Conservation (phyloP, 495 filamentous ascomycete species). For the Aspergillus heteromorphus region DNA sequence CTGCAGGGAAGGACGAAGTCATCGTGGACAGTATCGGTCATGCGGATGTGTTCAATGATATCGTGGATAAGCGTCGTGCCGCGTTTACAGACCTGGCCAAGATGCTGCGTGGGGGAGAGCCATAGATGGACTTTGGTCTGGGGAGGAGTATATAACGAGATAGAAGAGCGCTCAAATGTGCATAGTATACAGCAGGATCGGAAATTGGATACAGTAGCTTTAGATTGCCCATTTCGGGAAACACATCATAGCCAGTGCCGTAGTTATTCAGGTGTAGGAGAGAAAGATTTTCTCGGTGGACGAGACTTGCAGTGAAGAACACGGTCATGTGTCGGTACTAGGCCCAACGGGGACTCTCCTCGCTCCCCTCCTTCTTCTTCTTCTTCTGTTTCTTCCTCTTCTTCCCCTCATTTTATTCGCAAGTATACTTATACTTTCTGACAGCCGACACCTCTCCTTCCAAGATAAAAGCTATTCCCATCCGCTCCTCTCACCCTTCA, state of each 20-base stretch:
- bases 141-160: no score
- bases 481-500: no score
- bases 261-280: no score
- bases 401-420: no score
- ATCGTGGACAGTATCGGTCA: constrained; percentile 25
- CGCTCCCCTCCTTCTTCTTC: neutral
- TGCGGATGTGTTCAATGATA: constrained; percentile 25
- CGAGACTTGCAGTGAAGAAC: neutral
- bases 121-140: neutral
- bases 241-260: no score
- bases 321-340: neutral
- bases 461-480: no score
- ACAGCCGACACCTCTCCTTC: neutral
- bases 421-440: no score
- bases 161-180: no score
- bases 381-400: neutral
- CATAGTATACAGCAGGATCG: no score
- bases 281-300: neutral
- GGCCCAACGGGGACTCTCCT: neutral
- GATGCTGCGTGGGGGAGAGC: constrained; percentile 11
- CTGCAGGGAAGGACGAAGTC: constrained; percentile 43
- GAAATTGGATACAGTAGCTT: no score
- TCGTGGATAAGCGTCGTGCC: constrained; percentile 31
- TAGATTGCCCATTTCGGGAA: no score
- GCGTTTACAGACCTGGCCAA: constrained; percentile 26